Evolutionary conservation across 192 early-diverging fungal species (phyloP).

Genomic region (Coemansia sp.): DNA sequence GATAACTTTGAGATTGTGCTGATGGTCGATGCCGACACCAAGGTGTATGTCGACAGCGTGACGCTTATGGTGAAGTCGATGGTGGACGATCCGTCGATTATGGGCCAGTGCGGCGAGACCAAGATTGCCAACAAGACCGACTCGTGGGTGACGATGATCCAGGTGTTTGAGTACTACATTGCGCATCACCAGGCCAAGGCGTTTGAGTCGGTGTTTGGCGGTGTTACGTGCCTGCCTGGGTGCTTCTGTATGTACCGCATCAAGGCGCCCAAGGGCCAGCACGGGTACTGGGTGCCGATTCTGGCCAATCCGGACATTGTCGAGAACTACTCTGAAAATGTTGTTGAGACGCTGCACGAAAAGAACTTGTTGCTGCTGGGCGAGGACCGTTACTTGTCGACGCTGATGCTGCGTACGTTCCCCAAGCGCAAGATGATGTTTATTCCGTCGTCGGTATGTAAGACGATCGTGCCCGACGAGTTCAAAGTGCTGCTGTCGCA

Average conservation of each 20-base stretch:
- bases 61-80: conserved; percentile 70
- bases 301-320: conserved; percentile 82
- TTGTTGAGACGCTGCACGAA: conserved; percentile 55
- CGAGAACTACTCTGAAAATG: conserved; percentile 81
- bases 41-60: conserved; percentile 73
- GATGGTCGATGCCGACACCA: conserved; percentile 86
- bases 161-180: conserved; percentile 88
- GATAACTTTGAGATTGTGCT: conserved; percentile 77
- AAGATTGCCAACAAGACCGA: conserved; percentile 80
- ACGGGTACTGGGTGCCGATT: conserved; percentile 81
- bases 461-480: conserved; percentile 85
- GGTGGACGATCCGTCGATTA: conserved; percentile 68
- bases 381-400: conserved; percentile 93
- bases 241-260: conserved; percentile 89
- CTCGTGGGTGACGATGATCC: conserved; percentile 78
- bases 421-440: conserved; percentile 95
- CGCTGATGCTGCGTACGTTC: conserved; percentile 92
- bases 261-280: conserved; percentile 74
- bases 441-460: conserved; percentile 88
- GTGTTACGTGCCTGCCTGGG: conserved; percentile 80
- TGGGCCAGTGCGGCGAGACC: conserved; percentile 79
- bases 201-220: conserved; percentile 43
- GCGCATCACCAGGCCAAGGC: conserved; percentile 80
- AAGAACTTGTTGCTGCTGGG: conserved; percentile 61
- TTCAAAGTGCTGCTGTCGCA: conserved; percentile 83